Evolutionary conservation across 345 rosid species (phyloP), one percentile per base, ranked within the genome.

Genomic region (Cardamine resedifolia): DNA sequence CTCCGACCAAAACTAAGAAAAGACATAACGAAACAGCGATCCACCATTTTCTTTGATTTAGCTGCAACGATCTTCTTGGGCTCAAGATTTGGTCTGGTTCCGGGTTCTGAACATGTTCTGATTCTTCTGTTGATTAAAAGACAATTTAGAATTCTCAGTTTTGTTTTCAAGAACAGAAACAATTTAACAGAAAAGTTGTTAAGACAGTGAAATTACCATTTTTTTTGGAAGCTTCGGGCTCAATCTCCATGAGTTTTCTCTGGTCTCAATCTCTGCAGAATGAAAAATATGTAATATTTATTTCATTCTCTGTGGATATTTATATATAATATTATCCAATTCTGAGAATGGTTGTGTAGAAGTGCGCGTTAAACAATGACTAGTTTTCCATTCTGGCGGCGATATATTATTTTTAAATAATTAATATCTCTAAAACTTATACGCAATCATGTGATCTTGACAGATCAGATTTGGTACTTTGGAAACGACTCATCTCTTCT

Each of bases 1-100:
- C 64, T 58, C 64, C 64, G 3, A 36, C 48, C 3, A 59, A 1
- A 18, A 59, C 30, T 38, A 59, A 36, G 12, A 59, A 39, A 36
- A 59, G 5, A 59, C 31, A 59, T 3, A 59, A 21, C 8, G 4
- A 21, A 59, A 59, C 64, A 7, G 20, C 21, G 64, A 59, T 59
- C 64, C 48, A 59, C 48, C 64, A 59, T 59, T 59, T 59, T 5
- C 26, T 59, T 38, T 59, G 64, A 7, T 21, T 14, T 36, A 36
- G 48, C 20, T 59, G 10, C 20, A 59, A 59, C 9, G 19, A 59
- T 59, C 64, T 38, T 59, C 58, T 68, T 45, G 39, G 64, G 31
- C 33, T 68, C 64, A 52, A 68, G 69, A 52, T 41, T 34, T 43
- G 60, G 53, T 75, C 74, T 51, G 74, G 58, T 68, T 68, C 78